A percentile compares a stretch with the other conserved stretches of the same genome.
Conservation (phyloP, 2,329 filamentous ascomycete species). For the Hirsutella minnesotensis region DNA sequence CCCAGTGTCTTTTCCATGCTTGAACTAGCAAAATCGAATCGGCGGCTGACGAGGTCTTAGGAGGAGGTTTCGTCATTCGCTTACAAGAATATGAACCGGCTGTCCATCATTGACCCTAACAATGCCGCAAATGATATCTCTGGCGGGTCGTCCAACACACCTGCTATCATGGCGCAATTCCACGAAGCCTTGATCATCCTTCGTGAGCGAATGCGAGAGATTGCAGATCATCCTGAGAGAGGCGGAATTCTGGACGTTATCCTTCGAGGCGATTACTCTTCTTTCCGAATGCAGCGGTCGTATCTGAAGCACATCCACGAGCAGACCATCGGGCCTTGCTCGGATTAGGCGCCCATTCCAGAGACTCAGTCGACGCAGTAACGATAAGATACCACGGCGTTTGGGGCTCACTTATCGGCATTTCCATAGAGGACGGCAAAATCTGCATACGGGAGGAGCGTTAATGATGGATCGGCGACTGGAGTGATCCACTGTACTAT, state of each 20-base stretch:
- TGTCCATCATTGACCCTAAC: constrained; percentile 90
- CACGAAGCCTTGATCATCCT: constrained; percentile 48
- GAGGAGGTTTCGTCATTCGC: constrained; percentile 30
- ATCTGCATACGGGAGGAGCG: neutral
- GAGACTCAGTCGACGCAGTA: too few species aligned
- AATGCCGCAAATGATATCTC: constrained; percentile 78
- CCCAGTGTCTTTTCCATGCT: neutral
- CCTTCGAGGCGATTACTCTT: constrained; percentile 66
- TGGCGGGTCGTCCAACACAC: constrained; percentile 65
- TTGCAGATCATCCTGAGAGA: constrained; percentile 22
- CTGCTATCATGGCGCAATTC: constrained; percentile 58
- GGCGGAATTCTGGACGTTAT: constrained; percentile 54
- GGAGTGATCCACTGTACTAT: constrained; percentile 4
- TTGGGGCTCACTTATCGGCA: neutral
- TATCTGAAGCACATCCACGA: constrained; percentile 44
- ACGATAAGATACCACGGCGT: constrained; percentile 2
- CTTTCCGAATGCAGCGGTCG: constrained; percentile 57
- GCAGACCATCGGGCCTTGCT: constrained; percentile 21
- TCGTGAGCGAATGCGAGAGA: constrained; percentile 41
- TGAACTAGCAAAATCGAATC: neutral
- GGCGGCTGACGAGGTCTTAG: constrained; percentile 15
- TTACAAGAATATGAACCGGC: constrained; percentile 51
- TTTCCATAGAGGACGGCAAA: neutral
- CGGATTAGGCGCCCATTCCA: constrained; percentile 10
- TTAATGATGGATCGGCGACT: constrained; percentile 2